Percentiles rank a stretch among this genome's conserved stretches.
Evolutionary conservation across 441 rosid genomes (phyloP).

Genomic region (Bruguiera hainesii): DNA sequence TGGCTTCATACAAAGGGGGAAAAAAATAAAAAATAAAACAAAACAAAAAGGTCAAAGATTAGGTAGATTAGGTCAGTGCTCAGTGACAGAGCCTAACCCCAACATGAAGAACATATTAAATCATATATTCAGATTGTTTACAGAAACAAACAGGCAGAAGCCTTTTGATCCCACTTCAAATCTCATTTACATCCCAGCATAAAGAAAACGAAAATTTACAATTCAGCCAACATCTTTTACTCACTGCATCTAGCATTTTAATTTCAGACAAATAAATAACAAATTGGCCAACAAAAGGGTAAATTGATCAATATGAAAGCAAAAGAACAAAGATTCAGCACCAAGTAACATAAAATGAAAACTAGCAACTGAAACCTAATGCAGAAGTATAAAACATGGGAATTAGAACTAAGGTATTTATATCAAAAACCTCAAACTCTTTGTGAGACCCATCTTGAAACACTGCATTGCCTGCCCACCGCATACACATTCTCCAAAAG

Average conservation of each 20-base stretch:
- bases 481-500: conserved; percentile 25
- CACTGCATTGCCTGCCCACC: conserved; percentile 22
- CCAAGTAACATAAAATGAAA: background rate
- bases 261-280: too few relatives aligned
- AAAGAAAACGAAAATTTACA: too few relatives aligned
- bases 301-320: too few relatives aligned
- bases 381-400: background rate
- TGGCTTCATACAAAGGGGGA: conserved; percentile 30
- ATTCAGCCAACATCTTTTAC: too few relatives aligned
- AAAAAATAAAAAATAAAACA: conserved; percentile 14
- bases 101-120: conserved; percentile 1
- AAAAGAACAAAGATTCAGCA: background rate
- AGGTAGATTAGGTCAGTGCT: conserved; percentile 18
- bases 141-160: too few relatives aligned
- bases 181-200: too few relatives aligned
- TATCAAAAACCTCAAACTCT: conserved; percentile 50
- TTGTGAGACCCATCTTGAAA: conserved; percentile 26
- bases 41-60: background rate
- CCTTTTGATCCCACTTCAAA: too few relatives aligned
- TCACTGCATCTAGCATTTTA: too few relatives aligned
- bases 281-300: too few relatives aligned
- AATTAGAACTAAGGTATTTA: conserved; percentile 19
- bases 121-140: background rate
- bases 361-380: background rate
- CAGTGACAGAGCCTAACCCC: background rate